phyloP scores from a whole-genome alignment of 225 moss, liverwort and hornwort genomes.

The Ulota crispa region DNA sequence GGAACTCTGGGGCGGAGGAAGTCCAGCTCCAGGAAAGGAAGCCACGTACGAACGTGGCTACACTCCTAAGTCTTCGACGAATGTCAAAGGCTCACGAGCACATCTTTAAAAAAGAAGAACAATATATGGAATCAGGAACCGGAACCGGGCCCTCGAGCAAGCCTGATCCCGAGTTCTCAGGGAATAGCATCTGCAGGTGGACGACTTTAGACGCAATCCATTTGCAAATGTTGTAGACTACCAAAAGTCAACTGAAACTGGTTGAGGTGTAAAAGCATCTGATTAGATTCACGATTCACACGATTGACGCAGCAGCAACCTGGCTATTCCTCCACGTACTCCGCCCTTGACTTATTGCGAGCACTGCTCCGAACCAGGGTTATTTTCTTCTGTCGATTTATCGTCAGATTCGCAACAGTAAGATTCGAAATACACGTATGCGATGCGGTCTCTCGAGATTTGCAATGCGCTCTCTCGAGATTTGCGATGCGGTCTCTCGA shows the following conservation, averaged over 20 bases:
- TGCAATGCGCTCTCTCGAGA: no score
- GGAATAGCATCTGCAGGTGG: background rate
- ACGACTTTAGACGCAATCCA: background rate
- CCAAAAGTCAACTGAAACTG: background rate
- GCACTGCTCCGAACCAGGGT: no score
- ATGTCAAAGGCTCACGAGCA: constrained; percentile 9
- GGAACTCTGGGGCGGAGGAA: background rate
- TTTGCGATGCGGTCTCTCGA: no score
- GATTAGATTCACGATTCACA: background rate
- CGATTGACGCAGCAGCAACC: background rate
- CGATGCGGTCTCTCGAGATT: no score
- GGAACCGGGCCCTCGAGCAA: background rate
- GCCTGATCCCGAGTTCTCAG: background rate
- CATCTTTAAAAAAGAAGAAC: background rate
- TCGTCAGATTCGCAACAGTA: no score
- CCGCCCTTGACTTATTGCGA: background rate
- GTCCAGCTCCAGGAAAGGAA: background rate
- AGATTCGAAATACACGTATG: no score
- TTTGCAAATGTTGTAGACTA: background rate
- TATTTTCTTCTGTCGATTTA: no score
- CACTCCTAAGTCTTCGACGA: background rate
- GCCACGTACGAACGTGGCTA: background rate
- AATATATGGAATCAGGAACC: background rate
- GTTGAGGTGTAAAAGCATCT: background rate
- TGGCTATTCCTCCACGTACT: background rate